Evolutionary conservation across 768 basidiomycete genomes (phyloP).

Genomic region (Pulveroboletus sp.): DNA sequence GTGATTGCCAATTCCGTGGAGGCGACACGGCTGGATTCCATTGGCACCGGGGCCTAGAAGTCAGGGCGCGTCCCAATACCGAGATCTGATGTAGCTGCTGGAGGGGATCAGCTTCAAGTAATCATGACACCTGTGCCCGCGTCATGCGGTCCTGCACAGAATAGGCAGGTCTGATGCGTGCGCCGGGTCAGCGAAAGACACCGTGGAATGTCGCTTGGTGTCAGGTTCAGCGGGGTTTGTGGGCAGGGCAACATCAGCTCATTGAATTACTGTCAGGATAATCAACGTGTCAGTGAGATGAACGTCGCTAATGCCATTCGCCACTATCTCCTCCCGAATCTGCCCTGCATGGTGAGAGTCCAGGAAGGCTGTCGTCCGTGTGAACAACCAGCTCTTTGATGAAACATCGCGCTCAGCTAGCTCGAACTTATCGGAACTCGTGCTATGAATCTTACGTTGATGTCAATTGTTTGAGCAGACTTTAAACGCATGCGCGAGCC

Average conservation of each 20-base stretch:
- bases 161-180: conserved; percentile 3
- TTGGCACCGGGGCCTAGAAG: conserved; percentile 1
- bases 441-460: conserved; percentile 10
- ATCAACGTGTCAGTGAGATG: conserved; percentile 15
- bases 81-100: conserved; percentile 18
- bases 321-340: conserved; percentile 5
- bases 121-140: conserved; percentile 18
- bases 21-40: conserved; percentile 8
- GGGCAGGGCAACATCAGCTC: conserved; percentile 2
- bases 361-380: conserved; percentile 11
- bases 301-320: conserved; percentile 4
- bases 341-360: conserved; percentile 6
- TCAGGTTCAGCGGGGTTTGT: conserved; percentile 17
- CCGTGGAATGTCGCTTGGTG: conserved; percentile 10
- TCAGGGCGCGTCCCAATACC: conserved; percentile 1
- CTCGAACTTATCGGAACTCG: background rate
- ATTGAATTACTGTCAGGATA: conserved; percentile 6
- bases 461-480: conserved; percentile 15
- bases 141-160: conserved; percentile 10
- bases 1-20: conserved; percentile 9
- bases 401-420: background rate
- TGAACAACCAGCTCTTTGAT: conserved; percentile 8
- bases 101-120: background rate
- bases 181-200: background rate
- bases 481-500: conserved; percentile 5